Conservation (phyloP, 352 stramenopile species). For the Plasmopara viticola region DNA sequence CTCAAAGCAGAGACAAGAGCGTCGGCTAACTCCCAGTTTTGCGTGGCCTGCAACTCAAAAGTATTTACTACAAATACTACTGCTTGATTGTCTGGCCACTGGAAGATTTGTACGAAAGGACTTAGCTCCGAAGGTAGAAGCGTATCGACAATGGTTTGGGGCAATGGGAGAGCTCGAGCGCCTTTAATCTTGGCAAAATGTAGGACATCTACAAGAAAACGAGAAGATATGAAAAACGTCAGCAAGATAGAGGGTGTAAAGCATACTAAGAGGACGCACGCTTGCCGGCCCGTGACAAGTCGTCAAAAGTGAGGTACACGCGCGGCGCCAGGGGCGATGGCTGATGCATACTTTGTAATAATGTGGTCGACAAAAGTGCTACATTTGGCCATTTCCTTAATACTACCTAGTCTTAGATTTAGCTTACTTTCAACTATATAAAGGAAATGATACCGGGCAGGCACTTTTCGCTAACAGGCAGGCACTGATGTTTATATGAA, state of each 20-base stretch:
- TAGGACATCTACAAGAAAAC: constrained; percentile 27
- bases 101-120: constrained; percentile 15
- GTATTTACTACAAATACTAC: constrained; percentile 34
- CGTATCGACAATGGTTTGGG: constrained; percentile 5
- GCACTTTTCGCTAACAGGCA: too few species aligned
- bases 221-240: background rate
- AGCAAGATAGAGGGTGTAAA: background rate
- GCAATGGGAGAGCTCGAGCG: constrained; percentile 4
- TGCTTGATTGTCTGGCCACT: constrained; percentile 16
- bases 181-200: constrained; percentile 23
- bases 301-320: constrained; percentile 62
- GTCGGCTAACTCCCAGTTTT: constrained; percentile 42
- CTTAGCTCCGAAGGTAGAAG: constrained; percentile 10
- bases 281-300: constrained; percentile 57
- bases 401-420: too few species aligned
- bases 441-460: too few species aligned
- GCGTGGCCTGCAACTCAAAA: constrained; percentile 10
- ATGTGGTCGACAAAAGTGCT: too few species aligned
- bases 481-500: too few species aligned
- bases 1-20: constrained; percentile 35
- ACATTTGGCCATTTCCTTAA: too few species aligned
- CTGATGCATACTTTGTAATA: too few species aligned
- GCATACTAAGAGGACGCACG: constrained; percentile 22
- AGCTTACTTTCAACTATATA: too few species aligned
- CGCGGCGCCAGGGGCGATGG: constrained; percentile 5